phyloP scores from a whole-genome alignment of 164 flowering plant species.

The Tetracentron sinense region DNA sequence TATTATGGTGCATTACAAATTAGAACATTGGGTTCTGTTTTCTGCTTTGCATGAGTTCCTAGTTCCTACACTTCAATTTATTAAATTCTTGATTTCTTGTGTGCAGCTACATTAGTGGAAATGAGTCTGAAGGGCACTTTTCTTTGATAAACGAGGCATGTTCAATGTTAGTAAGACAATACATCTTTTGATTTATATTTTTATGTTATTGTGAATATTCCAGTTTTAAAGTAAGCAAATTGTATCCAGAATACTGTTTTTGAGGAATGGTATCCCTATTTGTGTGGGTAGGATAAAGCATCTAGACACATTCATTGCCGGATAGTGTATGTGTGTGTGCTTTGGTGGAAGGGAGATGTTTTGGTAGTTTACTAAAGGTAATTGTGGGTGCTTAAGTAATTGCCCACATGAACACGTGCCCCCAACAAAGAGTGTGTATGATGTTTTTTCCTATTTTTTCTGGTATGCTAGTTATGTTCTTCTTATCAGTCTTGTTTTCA shows the following conservation, averaged over 20 bases:
- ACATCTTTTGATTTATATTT: constrained; percentile 8
- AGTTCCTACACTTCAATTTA: not conserved
- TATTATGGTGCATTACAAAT: not conserved
- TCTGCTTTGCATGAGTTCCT: not conserved
- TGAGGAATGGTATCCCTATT: no score
- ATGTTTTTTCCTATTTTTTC: no score
- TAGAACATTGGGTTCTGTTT: not conserved
- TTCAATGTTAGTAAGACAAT: constrained; percentile 80
- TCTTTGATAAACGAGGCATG: constrained; percentile 89
- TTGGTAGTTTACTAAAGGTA: no score
- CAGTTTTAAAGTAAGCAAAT: not conserved
- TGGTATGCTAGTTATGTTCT: not conserved
- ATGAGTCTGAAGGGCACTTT: constrained; percentile 84
- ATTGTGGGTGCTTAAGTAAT: no score
- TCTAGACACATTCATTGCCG: no score
- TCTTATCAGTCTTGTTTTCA: not conserved
- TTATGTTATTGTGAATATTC: not conserved
- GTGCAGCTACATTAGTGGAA: constrained; percentile 90
- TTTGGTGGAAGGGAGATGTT: no score
- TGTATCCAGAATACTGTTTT: no score
- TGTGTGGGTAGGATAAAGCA: no score
- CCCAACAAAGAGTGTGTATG: no score
- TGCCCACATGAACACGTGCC: no score
- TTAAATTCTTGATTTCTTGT: constrained; percentile 8
- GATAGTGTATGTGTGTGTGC: no score